Base-by-base conservation (phyloP, 108 stramenopile species). In the Cyclotella cryptica region DNA sequence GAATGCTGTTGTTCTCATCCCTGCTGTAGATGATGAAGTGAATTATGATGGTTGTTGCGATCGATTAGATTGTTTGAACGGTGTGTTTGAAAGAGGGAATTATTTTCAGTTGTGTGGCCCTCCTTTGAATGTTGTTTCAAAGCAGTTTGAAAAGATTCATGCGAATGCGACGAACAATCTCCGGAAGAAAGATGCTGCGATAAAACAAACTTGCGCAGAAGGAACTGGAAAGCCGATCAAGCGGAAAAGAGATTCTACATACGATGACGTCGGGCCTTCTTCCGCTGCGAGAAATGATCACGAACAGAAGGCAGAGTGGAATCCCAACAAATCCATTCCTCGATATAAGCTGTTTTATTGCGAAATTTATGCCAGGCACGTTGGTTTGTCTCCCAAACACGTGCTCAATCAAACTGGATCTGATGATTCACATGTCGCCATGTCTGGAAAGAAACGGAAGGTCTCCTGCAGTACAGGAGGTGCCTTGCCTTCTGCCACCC, bases 71-170 rank as follows among this genome's bases (percentile, higher is more conserved):
- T n/a, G n/a, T n/a, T n/a, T n/a, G n/a, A n/a, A n/a, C n/a, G n/a
- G n/a, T 29, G 29, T 45, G 11, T 80, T 84, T 45, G 51, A 53
- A 19, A 57, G 46, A 10, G 81, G 79, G 12, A 92, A 92, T 65
- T 94, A 87, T 47, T 80, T 88, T 39, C 85, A 87, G 40, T 22
- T 92, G 26, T 90, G 90, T 65, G 89, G 90, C 14, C 90, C 89
- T 62, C 88, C 89, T 42, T 42, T 92, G 24, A 84, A 74, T 46
- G 65, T 79, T 35, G 22, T 83, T 13, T 65, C 65, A 3, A 76
- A 72, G 62, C 40, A 46, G 66, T 75, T 66, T 49, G 69, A 74
- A 21, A 44, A 57, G 45, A 62, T 47, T 43, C 10, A 47, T 18
- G n/a, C 40, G 52, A 21, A 15, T 19, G 53, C 18, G 43, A 68